Evolutionary conservation across 108 stramenopile genomes (phyloP).

Genomic region (Mediolabrus comicus): DNA sequence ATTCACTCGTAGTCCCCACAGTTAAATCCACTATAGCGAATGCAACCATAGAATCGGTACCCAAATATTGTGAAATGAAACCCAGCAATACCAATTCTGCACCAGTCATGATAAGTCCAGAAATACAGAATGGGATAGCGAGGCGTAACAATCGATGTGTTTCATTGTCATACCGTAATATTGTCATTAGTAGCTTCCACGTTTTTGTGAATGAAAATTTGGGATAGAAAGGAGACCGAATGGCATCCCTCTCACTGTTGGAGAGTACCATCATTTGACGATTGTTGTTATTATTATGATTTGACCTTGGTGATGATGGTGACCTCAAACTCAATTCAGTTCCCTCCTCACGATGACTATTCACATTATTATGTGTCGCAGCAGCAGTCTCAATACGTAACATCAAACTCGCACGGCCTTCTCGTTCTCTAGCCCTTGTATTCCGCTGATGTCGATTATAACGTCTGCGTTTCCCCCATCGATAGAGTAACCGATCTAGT

Average conservation of each 20-base stretch:
- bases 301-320: too few species aligned
- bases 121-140: slow-evolving; percentile 27
- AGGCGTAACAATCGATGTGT: slow-evolving; percentile 29
- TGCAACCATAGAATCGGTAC: slow-evolving; percentile 39
- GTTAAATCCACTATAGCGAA: slow-evolving; percentile 28
- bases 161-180: slow-evolving; percentile 24
- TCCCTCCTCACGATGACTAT: too few species aligned
- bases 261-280: not conserved
- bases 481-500: not conserved
- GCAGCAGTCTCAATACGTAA: too few species aligned
- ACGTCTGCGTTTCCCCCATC: not conserved
- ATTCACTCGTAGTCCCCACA: slow-evolving; percentile 31
- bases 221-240: not conserved
- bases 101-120: slow-evolving; percentile 11
- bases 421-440: not conserved
- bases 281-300: too few species aligned
- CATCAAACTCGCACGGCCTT: not conserved
- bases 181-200: not conserved
- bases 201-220: slow-evolving; percentile 3
- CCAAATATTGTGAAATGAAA: slow-evolving; percentile 33
- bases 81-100: slow-evolving; percentile 19
- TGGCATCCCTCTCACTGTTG: not conserved
- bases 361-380: too few species aligned
- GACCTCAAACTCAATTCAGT: too few species aligned
- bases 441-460: not conserved